Evolutionary conservation across 2,329 filamentous ascomycete genomes (phyloP), one percentile per base, ranked within the genome.

Genomic region (Xylariaceae sp.): DNA sequence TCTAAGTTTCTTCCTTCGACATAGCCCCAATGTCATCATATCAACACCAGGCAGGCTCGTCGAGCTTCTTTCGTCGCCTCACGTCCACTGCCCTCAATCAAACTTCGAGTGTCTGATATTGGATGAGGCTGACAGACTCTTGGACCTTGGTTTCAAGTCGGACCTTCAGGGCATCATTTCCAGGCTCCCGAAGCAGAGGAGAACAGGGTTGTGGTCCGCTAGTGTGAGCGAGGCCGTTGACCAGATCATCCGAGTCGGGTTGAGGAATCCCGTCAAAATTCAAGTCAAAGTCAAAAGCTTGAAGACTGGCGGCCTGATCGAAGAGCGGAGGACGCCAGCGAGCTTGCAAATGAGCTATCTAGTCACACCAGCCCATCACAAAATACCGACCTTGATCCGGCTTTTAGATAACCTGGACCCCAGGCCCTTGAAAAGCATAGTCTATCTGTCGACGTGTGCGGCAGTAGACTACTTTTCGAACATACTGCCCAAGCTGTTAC

Each of bases 171-270:
- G 78, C 35, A 94, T 96, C 25, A 64, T 98, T 15, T 76, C 77
- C 0, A 75, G 83, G 12, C 64, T 98, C 5, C 92, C 92, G 0
- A 98, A 98, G 55, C 92, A 98, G 57, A 72, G 92, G 32, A 75
- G 92, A 31, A 98, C 92, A 0, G 92, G 92, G 0, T 65, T 98
- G 0, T 98, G 96, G 61, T 94, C 87, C 52, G 92, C 92, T 10
- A 93, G 84, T 50, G 84, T 98, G n/a, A 92, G 83, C 49, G 92
- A 96, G 54, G 92, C 92, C 2, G 85, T 98, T 1, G 81, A 89
- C 42, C 85, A 95, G 55, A 83, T 98, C 35, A 88, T 98, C 33
- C 76, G 7, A 14, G 15, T 22, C 5, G n/a, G 14, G 18, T 14
- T 44, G 44, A 75, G 92, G 23, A 96, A 98, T 58, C 92, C 92